A percentile compares a stretch with the other conserved stretches of the same genome.
These are phyloP conservation scores for Bothriochloa decipiens DNA, from an alignment of 176 grass and related monocot genomes.

Conservation along the genomic window DNA sequence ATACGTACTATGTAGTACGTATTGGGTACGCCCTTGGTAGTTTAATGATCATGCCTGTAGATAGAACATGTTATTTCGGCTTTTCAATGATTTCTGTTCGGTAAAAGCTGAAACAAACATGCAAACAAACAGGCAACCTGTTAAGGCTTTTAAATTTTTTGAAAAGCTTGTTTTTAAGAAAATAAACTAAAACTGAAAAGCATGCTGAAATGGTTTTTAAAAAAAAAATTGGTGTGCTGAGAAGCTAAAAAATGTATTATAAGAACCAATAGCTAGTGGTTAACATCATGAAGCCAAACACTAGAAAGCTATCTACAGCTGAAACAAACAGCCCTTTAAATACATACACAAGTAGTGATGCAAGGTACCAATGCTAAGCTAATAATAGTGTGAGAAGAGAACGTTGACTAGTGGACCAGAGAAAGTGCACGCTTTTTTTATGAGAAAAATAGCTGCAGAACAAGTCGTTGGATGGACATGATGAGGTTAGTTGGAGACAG, in stretches of 20 bases:
- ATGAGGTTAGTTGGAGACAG: neutral
- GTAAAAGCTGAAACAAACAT: neutral
- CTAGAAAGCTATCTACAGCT: neutral
- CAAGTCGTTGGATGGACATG: neutral
- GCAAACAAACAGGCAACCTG: too few relatives aligned
- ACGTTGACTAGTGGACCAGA: neutral
- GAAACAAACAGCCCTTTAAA: neutral
- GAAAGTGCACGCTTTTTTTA: neutral
- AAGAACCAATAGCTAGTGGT: neutral
- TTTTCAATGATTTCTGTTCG: fast-evolving
- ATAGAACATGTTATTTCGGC: too few relatives aligned
- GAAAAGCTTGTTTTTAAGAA: neutral
- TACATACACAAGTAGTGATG: neutral
- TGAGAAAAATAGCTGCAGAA: neutral
- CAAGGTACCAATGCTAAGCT: neutral
- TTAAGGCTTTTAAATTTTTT: too few relatives aligned
- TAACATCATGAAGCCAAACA: neutral
- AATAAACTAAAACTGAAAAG: neutral
- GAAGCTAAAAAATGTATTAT: neutral
- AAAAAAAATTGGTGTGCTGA: too few relatives aligned
- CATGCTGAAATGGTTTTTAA: neutral
- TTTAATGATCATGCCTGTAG: neutral
- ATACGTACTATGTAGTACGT: neutral
- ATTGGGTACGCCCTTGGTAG: neutral
- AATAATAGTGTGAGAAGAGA: neutral